Evolutionary conservation across 106 monocot species (phyloP), one percentile per base, ranked within the genome.

Genomic region (Apostasia shenzhenica): DNA sequence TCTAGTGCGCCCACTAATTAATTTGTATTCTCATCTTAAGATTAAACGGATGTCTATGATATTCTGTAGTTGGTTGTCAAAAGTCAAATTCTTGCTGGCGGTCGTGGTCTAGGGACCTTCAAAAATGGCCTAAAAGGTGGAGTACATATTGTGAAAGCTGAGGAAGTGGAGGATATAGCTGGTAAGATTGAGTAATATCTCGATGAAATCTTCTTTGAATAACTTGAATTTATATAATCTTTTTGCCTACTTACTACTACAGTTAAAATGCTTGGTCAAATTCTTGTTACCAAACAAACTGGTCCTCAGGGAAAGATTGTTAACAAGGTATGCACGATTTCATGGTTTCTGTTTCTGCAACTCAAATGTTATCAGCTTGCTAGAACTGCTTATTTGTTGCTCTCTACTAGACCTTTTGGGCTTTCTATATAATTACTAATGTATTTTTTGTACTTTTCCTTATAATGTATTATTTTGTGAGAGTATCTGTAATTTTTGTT

Each of bases 251-350:
- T 6, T 45, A 7, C 37, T 66, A 43, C 54, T 80, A 46, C 77
- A 97, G 95, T 84, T 61, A 97, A 92, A 73, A 97, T 97, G 95
- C 95, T 97, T 59, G 92, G 92, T 26, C 95, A 97, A 77, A 87
- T 97, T 72, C 92, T 97, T 74, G 92, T 97, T 55, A 97, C 95
- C 46, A 97, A 97, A 70, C 95, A 97, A 79, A 92, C 95, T 68
- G 95, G 95, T 8, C 89, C 95, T 11, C 89, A 97, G 54, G 95
- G 95, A 74, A 97, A 97, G 77, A 66, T 89, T 81, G 95, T 97
- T 66, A 92, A 79, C 86, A 97, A 97, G 92, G 95, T 92, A 14
- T 58, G 65, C 4, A 13, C 12, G 40, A 10, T 42, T 7, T 55
- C 55, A 9, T 7, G 67, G 9, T 9, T n/a, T 10, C 12, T 39